A percentile compares a stretch with the other conserved stretches of the same genome.
These are phyloP conservation scores for Diaporthe longicolla DNA, from an alignment of 2,329 filamentous ascomycete species.

Conservation along the genomic window DNA sequence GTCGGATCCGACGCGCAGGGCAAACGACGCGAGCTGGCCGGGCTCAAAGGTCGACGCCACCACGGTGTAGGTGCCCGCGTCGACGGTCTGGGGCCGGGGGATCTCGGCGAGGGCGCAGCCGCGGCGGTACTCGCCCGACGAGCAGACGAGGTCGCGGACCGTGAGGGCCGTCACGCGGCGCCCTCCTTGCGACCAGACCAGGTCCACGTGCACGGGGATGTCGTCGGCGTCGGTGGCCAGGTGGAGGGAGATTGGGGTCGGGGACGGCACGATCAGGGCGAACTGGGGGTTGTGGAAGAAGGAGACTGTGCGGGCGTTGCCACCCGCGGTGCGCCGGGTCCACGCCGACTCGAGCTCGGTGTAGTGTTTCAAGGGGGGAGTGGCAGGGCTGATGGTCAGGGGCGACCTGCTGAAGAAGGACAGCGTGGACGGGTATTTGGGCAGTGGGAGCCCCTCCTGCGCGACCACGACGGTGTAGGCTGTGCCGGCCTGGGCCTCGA, in stretches of 20 bases:
- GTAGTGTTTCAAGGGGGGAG: conserved; percentile 70
- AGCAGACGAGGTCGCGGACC: conserved; percentile 82
- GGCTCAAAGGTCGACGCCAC: conserved; percentile 93
- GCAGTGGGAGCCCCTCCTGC: conserved; percentile 79
- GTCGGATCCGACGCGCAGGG: conserved; percentile 79
- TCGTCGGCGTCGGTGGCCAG: conserved; percentile 77
- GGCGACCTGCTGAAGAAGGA: conserved; percentile 81
- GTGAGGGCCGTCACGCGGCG: conserved; percentile 78
- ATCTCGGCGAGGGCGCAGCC: conserved; percentile 79
- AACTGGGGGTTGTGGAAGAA: conserved; percentile 94
- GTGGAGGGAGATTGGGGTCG: conserved; percentile 78
- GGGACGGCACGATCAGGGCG: conserved; percentile 69
- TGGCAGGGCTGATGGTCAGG: conserved; percentile 73
- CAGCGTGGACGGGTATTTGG: conserved; percentile 86
- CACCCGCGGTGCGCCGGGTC: conserved; percentile 85
- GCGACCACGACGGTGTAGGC: conserved; percentile 76
- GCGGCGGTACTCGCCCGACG: conserved; percentile 90
- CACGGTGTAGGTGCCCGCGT: conserved; percentile 84
- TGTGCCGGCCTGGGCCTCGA: conserved; percentile 66
- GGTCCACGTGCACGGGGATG: conserved; percentile 85
- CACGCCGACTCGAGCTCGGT: conserved; percentile 76
- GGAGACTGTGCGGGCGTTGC: conserved; percentile 80
- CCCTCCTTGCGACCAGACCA: conserved; percentile 80
- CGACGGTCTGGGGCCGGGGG: conserved; percentile 60
- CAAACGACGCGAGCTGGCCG: conserved; percentile 81